phyloP scores from a whole-genome alignment of 73 alveolate genomes.

The Diophrys appendiculata region DNA sequence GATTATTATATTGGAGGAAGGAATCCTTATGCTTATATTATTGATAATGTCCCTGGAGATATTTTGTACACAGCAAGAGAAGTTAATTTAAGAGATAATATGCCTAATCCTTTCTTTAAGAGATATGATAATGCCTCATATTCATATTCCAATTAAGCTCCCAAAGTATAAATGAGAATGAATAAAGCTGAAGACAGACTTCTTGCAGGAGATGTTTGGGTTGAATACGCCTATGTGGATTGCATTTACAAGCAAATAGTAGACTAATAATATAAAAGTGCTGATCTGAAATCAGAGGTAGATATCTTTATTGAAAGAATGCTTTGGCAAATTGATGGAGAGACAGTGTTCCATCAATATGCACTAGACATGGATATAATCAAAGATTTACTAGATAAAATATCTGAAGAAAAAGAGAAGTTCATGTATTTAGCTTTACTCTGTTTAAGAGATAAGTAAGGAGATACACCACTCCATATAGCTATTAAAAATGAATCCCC shows the following conservation, averaged over 20 bases:
- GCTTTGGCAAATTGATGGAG: conserved; percentile 25
- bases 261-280: not conserved
- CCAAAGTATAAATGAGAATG: not conserved
- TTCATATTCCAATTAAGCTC: no score
- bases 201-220: not conserved
- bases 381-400: not conserved
- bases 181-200: not conserved
- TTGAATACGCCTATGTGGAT: not conserved
- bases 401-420: not conserved
- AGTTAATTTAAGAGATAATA: no score
- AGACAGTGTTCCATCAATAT: conserved; percentile 9
- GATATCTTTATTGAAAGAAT: conserved; percentile 1
- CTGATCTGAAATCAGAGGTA: not conserved
- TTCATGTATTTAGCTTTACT: not conserved
- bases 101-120: no score
- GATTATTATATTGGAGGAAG: no score
- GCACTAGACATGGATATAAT: conserved; percentile 8
- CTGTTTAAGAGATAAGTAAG: not conserved
- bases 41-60: no score
- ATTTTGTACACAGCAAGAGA: no score
- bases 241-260: not conserved
- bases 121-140: no score
- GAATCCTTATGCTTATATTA: no score
- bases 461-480: not conserved
- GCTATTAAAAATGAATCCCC: not conserved